phyloP scores from a whole-genome alignment of 768 basidiomycete genomes.

The Tubosaeta sp. region DNA sequence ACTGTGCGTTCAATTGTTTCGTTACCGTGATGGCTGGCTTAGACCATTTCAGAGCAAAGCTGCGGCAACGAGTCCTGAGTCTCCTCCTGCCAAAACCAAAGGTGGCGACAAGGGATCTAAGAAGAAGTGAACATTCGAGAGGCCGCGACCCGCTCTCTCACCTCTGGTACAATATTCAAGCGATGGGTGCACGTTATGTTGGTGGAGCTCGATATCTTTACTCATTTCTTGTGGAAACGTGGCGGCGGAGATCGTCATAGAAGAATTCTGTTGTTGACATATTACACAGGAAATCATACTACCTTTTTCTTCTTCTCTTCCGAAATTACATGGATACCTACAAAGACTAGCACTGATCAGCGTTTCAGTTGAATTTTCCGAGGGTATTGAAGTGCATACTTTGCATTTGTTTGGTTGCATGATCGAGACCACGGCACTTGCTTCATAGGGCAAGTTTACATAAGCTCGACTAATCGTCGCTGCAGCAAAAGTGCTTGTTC shows the following conservation, averaged over 20 bases:
- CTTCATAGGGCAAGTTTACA: conserved; percentile 1
- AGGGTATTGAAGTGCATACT: neutral
- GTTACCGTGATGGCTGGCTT: neutral
- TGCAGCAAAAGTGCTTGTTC: neutral
- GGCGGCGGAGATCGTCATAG: too few species aligned
- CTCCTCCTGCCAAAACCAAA: conserved; percentile 26
- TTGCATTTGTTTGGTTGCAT: neutral
- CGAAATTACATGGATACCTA: too few species aligned
- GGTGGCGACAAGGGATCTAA: conserved; percentile 22
- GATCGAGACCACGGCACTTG: neutral
- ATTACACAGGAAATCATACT: neutral
- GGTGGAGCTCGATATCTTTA: neutral
- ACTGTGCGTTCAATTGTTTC: conserved; percentile 6
- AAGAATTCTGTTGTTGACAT: conserved; percentile 4
- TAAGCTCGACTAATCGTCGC: neutral
- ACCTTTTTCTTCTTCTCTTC: neutral
- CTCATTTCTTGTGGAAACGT: neutral
- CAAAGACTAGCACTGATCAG: too few species aligned
- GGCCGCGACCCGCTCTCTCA: neutral
- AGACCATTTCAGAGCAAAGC: conserved; percentile 18
- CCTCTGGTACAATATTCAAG: conserved; percentile 3
- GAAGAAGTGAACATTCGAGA: conserved; percentile 25
- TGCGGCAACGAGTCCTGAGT: conserved; percentile 17
- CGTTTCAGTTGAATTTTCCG: too few species aligned
- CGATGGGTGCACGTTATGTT: conserved; percentile 1